Conservation (phyloP, 2,329 filamentous ascomycete genomes). For the Pseudogymnoascus verrucosus region DNA sequence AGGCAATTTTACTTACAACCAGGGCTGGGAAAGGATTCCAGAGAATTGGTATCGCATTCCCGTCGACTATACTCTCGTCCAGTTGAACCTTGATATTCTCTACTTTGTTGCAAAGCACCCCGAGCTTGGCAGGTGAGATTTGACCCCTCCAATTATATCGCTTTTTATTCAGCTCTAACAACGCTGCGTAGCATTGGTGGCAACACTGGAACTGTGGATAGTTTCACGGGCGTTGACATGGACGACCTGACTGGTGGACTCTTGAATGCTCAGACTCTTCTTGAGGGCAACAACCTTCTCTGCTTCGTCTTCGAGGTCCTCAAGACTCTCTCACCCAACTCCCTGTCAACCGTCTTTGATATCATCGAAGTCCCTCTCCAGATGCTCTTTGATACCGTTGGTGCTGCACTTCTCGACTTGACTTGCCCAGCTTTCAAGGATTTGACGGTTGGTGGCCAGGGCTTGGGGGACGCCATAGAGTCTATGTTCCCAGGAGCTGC, state of each 20-base stretch:
- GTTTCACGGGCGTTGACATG: constrained; percentile 40
- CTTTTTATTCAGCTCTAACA: not conserved
- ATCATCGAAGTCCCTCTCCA: constrained; percentile 29
- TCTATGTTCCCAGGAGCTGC: constrained; percentile 12
- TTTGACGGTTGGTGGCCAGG: constrained; percentile 10
- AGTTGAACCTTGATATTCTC: constrained; percentile 34
- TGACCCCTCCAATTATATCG: not conserved
- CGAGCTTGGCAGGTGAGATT: constrained; percentile 24
- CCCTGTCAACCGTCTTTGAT: constrained; percentile 31
- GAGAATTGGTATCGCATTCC: constrained; percentile 26
- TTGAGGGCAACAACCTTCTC: constrained; percentile 39
- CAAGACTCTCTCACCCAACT: constrained; percentile 34
- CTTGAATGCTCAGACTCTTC: constrained; percentile 34
- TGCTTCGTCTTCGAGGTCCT: constrained; percentile 36
- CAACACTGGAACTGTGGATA: constrained; percentile 43
- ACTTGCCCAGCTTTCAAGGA: constrained; percentile 27
- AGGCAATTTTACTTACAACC: constrained; percentile 16
- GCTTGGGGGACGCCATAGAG: constrained; percentile 11
- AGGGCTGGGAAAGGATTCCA: constrained; percentile 31
- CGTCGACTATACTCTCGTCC: constrained; percentile 34
- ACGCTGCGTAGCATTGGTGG: constrained; percentile 34
- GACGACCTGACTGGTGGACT: constrained; percentile 36
- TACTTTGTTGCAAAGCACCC: constrained; percentile 34
- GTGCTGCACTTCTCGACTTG: constrained; percentile 22
- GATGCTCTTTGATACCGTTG: constrained; percentile 26